A percentile compares a stretch with the other conserved stretches of the same genome.
Conservation (phyloP, 306 rosid genomes). For the Ormosia semicastrata region DNA sequence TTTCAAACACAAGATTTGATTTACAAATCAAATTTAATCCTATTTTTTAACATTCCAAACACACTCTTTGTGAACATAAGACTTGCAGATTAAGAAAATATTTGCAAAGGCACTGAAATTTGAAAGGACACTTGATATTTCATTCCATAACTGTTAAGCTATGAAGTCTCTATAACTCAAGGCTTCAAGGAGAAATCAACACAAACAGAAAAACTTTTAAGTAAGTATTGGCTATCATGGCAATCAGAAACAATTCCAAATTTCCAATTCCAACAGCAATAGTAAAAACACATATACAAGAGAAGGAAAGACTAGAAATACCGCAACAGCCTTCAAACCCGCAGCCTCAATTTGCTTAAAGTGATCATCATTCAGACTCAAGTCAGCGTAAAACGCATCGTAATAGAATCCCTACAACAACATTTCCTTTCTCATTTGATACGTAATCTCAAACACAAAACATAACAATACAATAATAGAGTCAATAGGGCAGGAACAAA, state of each 20-base stretch:
- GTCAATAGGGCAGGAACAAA: background rate
- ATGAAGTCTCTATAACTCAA: background rate
- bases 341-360: slow-evolving; percentile 69
- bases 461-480: background rate
- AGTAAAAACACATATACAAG: background rate
- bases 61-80: background rate
- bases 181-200: background rate
- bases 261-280: background rate
- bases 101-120: background rate
- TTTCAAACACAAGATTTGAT: background rate
- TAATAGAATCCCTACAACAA: slow-evolving; percentile 86
- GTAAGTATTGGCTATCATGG: background rate
- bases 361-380: slow-evolving; percentile 92
- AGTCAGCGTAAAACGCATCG: slow-evolving; percentile 85
- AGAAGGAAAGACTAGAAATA: slow-evolving; percentile 27
- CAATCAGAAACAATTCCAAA: background rate
- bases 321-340: slow-evolving; percentile 78
- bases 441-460: background rate
- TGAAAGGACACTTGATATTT: background rate
- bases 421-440: background rate
- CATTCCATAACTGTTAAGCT: background rate
- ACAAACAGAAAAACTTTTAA: background rate
- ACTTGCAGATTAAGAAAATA: slow-evolving; percentile 1
- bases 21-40: background rate
- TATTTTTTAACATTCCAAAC: background rate